Evolutionary conservation across 345 rosid genomes (phyloP), one percentile per base, ranked within the genome.

Genomic region (Raphanus raphanistrum): DNA sequence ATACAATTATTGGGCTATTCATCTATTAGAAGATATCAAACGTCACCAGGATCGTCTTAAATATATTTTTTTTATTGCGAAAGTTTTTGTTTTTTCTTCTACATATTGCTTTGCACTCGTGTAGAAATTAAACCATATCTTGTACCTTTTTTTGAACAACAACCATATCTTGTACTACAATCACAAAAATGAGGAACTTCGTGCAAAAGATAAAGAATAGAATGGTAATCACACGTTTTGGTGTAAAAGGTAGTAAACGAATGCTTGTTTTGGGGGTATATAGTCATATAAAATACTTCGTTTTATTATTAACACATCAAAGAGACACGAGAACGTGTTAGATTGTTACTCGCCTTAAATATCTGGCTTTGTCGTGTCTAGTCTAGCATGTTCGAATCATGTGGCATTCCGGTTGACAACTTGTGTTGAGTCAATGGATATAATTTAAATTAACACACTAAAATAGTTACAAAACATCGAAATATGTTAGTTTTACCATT

Each of bases 371-470:
- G 55, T 6, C 55, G 17, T 48, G 55, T 48, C 21, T 45, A 45
- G 52, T 45, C 4, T 48, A 13, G 0, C 55, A 48, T 48, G 55
- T 5, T 48, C 55, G 55, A n/a, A 48, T 48, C 55, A 48, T 48
- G 55, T 48, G 55, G 55, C 55, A 48, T 48, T 48, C 55, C 13
- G 28, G 36, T 72, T 66, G 26, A 72, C 61, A 65, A 71, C 50
- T 71, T 41, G 52, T 9, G 8, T 28, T 32, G 16, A 13, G 33
- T 63, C 71, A 35, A 63, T n/a, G 50, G 13, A 63, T n/a, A 2
- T 8, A 62, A 12, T 45, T 4, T 13, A 48, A 5, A 15, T 6
- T 48, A 17, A 15, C 41, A 50, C 25, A 3, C 52, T 43, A 43
- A 43, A 43, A 4, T 45, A 45, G 15, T 45, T 12, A 45, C 52